Evolutionary conservation across 2,329 filamentous ascomycete species (phyloP).

Genomic region (Microcera coccophila): DNA sequence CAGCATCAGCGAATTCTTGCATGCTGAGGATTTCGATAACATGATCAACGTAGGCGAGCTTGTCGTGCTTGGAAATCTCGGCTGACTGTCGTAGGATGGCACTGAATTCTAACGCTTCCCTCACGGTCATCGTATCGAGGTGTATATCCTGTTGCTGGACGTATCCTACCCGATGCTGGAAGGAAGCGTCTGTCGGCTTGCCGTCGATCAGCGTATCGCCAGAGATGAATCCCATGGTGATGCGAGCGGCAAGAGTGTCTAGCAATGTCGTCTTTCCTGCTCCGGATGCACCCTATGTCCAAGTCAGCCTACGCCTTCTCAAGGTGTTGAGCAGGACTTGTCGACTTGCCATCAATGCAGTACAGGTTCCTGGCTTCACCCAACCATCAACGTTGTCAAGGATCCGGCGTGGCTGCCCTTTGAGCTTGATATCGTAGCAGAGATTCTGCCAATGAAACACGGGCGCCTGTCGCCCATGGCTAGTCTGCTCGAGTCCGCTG

Average conservation of each 20-base stretch:
- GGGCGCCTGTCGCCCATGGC: slow-evolving; percentile 65
- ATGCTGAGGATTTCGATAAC: slow-evolving; percentile 89
- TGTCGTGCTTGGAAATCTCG: slow-evolving; percentile 67
- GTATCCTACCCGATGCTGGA: slow-evolving; percentile 89
- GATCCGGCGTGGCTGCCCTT: slow-evolving; percentile 68
- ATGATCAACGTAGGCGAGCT: slow-evolving; percentile 82
- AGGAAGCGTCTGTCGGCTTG: slow-evolving; percentile 68
- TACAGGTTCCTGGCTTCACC: slow-evolving; percentile 89
- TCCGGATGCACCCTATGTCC: slow-evolving; percentile 81
- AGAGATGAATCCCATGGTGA: slow-evolving; percentile 82
- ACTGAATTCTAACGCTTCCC: slow-evolving; percentile 83
- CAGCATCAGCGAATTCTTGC: slow-evolving; percentile 82
- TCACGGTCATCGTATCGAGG: slow-evolving; percentile 76
- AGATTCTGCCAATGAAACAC: slow-evolving; percentile 85
- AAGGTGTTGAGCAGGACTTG: no score
- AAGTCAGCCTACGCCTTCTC: no score
- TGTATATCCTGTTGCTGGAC: slow-evolving; percentile 93
- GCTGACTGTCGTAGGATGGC: slow-evolving; percentile 80
- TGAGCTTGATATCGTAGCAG: slow-evolving; percentile 75
- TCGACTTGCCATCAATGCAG: slow-evolving; percentile 89
- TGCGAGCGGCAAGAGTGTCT: slow-evolving; percentile 79
- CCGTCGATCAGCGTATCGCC: slow-evolving; percentile 73
- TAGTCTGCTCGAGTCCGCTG: slow-evolving; percentile 41
- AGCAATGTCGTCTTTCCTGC: slow-evolving; percentile 93
- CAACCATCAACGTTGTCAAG: slow-evolving; percentile 85